These are phyloP conservation scores for Citrus reticulata DNA, from an alignment of 345 rosid species.

Conservation along the genomic window DNA sequence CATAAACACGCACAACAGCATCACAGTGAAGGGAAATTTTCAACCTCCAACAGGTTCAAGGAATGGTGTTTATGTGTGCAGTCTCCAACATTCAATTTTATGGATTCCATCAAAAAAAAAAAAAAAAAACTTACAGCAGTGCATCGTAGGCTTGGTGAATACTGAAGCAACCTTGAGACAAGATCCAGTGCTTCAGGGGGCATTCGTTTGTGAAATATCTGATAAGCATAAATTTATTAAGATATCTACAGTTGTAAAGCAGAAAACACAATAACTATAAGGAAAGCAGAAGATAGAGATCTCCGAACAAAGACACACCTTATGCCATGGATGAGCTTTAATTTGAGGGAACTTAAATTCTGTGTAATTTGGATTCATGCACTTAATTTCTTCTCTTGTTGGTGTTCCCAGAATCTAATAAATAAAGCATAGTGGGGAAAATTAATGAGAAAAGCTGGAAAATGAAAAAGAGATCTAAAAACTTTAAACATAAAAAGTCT, in stretches of 20 bases:
- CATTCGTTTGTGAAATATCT: slow-evolving; percentile 73
- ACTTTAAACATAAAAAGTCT: not conserved
- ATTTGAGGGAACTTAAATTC: slow-evolving; percentile 99
- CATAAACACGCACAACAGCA: not conserved
- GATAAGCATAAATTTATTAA: slow-evolving; percentile 14
- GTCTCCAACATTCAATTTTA: not conserved
- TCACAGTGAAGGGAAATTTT: not conserved
- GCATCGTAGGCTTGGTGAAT: slow-evolving; percentile 77
- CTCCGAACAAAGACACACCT: slow-evolving; percentile 40
- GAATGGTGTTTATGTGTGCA: not conserved
- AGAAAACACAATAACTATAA: not conserved
- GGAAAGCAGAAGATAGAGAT: not conserved
- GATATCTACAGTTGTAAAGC: not conserved
- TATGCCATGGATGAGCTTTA: slow-evolving; percentile 99
- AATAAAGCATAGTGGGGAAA: not conserved
- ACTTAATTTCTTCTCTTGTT: slow-evolving; percentile 92
- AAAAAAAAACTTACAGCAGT: slow-evolving; percentile 54
- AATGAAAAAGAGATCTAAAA: not conserved
- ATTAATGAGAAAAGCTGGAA: not conserved
- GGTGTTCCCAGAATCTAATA: slow-evolving; percentile 91
- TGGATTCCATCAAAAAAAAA: not conserved
- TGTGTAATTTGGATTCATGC: slow-evolving; percentile 97
- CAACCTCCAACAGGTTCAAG: not conserved
- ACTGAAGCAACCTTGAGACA: slow-evolving; percentile 81
- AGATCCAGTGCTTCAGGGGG: slow-evolving; percentile 84